Evolutionary conservation across 306 rosid species (phyloP).

Genomic region (Spatholobus suberectus): DNA sequence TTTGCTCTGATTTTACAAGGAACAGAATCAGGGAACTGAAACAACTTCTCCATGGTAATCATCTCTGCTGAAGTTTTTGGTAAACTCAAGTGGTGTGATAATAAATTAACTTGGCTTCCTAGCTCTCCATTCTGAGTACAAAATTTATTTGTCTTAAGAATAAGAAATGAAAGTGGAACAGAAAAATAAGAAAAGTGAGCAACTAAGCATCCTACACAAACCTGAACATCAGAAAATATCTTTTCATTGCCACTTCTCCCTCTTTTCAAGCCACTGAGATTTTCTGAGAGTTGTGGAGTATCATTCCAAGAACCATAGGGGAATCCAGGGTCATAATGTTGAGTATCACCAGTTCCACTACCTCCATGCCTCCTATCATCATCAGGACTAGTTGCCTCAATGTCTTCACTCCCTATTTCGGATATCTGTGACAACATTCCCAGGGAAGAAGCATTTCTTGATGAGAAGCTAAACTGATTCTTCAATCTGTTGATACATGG

Average conservation of each 20-base stretch:
- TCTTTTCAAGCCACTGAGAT: slow-evolving; percentile 54
- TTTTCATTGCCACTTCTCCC: slow-evolving; percentile 57
- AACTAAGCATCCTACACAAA: slow-evolving; percentile 14
- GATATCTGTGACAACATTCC: slow-evolving; percentile 74
- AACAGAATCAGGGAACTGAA: slow-evolving; percentile 84
- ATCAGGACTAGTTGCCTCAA: slow-evolving; percentile 51
- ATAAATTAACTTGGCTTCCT: slow-evolving; percentile 60
- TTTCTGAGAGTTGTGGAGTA: slow-evolving; percentile 56
- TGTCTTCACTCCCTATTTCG: slow-evolving; percentile 58
- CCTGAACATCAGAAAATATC: slow-evolving; percentile 65
- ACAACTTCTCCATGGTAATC: slow-evolving; percentile 69
- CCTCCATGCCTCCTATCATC: slow-evolving; percentile 51
- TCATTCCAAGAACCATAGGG: slow-evolving; percentile 67
- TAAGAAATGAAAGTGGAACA: slow-evolving; percentile 1
- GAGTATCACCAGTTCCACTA: slow-evolving; percentile 48
- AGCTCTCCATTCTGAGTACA: slow-evolving; percentile 64
- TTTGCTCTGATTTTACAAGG: slow-evolving; percentile 96
- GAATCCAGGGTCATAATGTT: slow-evolving; percentile 54
- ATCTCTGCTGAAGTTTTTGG: slow-evolving; percentile 73
- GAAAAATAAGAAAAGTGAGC: not conserved
- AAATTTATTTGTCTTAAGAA: not conserved
- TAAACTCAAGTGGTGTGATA: slow-evolving; percentile 84
- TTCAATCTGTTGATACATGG: slow-evolving; percentile 61
- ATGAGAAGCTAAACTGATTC: slow-evolving; percentile 63
- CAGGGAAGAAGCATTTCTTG: slow-evolving; percentile 57